These are phyloP conservation scores for Talaromyces sp. DNA, from an alignment of 2,329 filamentous ascomycete genomes.

Conservation along the genomic window DNA sequence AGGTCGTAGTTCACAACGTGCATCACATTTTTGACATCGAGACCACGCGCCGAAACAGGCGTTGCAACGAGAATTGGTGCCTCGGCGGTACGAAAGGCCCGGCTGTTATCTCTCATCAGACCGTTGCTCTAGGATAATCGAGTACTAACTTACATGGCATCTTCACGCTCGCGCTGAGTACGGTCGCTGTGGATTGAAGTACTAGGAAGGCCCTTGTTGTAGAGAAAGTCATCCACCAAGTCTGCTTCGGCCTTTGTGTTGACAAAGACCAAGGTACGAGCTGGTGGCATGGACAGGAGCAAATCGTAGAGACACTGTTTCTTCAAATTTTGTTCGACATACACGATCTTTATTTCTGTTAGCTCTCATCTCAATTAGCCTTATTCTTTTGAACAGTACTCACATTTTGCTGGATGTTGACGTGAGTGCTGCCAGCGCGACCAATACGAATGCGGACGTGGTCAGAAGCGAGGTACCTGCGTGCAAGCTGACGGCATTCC, in stretches of 20 bases:
- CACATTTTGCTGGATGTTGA: conserved; percentile 71
- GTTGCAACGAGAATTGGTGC: conserved; percentile 80
- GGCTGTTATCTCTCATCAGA: conserved; percentile 33
- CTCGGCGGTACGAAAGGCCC: conserved; percentile 69
- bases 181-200: conserved; percentile 86
- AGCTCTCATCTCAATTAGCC: neutral
- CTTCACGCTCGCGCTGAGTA: conserved; percentile 85
- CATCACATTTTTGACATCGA: conserved; percentile 80
- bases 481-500: conserved; percentile 67
- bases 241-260: conserved; percentile 76
- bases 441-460: conserved; percentile 80
- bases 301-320: conserved; percentile 65
- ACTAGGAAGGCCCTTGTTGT: conserved; percentile 69
- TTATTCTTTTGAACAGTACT: conserved; percentile 10
- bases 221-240: conserved; percentile 80
- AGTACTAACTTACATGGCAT: conserved; percentile 61
- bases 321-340: conserved; percentile 61
- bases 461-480: conserved; percentile 65
- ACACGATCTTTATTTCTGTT: conserved; percentile 48
- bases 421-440: conserved; percentile 73
- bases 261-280: conserved; percentile 83
- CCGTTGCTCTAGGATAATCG: neutral
- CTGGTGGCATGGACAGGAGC: conserved; percentile 62
- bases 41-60: conserved; percentile 77
- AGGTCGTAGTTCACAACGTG: conserved; percentile 94